A percentile compares a stretch with the other conserved stretches of the same genome.
These are phyloP conservation scores for Sambucus nigra DNA, from an alignment of 129 eudicot species.

Conservation along the genomic window DNA sequence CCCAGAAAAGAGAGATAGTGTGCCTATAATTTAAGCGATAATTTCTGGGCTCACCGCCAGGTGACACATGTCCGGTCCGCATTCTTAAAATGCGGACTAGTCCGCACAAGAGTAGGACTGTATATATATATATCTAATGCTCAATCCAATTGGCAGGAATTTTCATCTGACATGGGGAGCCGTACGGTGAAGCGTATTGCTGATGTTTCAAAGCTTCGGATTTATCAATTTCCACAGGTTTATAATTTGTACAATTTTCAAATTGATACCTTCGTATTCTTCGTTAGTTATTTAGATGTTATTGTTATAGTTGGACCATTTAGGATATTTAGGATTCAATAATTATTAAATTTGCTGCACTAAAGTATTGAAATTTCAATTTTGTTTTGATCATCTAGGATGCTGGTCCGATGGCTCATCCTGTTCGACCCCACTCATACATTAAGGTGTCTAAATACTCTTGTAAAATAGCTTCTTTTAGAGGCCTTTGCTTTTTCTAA, in stretches of 20 bases:
- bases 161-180: slow-evolving; percentile 96
- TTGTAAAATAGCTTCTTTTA: no score
- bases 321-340: no score
- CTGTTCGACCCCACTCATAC: slow-evolving; percentile 93
- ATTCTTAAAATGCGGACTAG: no score
- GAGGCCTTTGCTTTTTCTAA: not conserved
- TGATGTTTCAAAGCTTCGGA: slow-evolving; percentile 86
- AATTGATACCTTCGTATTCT: not conserved
- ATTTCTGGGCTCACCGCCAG: no score
- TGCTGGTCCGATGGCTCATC: slow-evolving; percentile 99
- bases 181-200: slow-evolving; percentile 90
- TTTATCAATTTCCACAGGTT: slow-evolving; percentile 83
- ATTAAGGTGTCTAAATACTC: slow-evolving; percentile 65
- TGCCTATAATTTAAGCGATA: no score
- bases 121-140: not conserved
- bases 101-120: no score
- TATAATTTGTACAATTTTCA: not conserved
- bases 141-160: slow-evolving; percentile 47
- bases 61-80: no score
- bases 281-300: no score
- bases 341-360: not conserved
- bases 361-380: not conserved
- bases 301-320: no score
- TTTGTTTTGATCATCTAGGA: slow-evolving; percentile 43
- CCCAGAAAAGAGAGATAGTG: no score